phyloP scores from a whole-genome alignment of 495 filamentous ascomycete species.

The Emericellopsis terricola region DNA sequence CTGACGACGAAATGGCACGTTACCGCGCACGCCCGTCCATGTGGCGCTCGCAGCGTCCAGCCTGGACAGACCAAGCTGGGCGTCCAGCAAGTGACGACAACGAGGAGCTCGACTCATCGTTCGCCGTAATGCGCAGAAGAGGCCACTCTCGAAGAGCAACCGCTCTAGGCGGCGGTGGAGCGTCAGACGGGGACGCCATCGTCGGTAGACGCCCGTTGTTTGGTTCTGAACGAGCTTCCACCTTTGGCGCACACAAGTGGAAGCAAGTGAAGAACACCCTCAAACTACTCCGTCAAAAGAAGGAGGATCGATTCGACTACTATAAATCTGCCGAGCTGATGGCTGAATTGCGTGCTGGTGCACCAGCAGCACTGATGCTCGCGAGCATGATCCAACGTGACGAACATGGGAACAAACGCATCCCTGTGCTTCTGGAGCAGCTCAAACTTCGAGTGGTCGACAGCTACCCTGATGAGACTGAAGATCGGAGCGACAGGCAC shows the following conservation, averaged over 20 bases:
- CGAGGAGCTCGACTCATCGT: constrained; percentile 21
- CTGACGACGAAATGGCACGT: constrained; percentile 69
- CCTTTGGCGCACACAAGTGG: constrained; percentile 73
- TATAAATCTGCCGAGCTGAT: constrained; percentile 92
- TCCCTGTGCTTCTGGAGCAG: constrained; percentile 89
- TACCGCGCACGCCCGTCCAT: constrained; percentile 43
- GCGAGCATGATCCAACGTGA: constrained; percentile 96
- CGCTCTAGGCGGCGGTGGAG: constrained; percentile 38
- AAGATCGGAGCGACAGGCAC: constrained; percentile 55
- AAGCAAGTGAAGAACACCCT: constrained; percentile 68
- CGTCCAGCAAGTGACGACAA: constrained; percentile 8
- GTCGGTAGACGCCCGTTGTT: constrained; percentile 32
- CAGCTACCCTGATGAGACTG: constrained; percentile 41
- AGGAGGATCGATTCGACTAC: constrained; percentile 74
- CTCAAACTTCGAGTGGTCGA: constrained; percentile 76
- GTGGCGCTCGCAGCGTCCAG: constrained; percentile 36
- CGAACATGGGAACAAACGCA: constrained; percentile 85
- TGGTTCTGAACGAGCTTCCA: constrained; percentile 48
- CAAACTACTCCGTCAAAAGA: constrained; percentile 66
- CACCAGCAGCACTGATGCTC: constrained; percentile 79
- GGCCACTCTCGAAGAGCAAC: constrained; percentile 63
- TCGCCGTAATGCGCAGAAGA: constrained; percentile 36
- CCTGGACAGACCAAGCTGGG: constrained; percentile 27
- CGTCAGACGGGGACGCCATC: constrained; percentile 32
- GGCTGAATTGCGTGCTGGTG: constrained; percentile 81